Conservation (phyloP, 139 green algal genomes). For the Desmodesmus armatus region DNA sequence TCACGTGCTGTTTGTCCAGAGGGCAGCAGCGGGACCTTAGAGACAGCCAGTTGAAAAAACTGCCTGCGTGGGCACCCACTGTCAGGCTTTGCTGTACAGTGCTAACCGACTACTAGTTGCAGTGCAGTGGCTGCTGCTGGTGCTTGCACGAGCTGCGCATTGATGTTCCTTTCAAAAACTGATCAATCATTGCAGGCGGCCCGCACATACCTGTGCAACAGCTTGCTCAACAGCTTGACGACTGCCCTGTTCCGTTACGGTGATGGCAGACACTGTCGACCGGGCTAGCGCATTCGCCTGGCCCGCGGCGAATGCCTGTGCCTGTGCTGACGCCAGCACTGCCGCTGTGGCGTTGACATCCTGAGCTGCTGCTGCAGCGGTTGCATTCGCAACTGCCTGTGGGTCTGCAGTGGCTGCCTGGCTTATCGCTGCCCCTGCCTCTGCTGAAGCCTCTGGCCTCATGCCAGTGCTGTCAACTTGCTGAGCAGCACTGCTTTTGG, state of each 20-base stretch:
- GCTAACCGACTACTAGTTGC: too few species aligned
- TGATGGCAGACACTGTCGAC: constrained; percentile 26
- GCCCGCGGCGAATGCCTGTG: constrained; percentile 8
- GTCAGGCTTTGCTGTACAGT: too few species aligned
- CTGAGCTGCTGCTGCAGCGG: constrained; percentile 10
- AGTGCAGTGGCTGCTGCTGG: too few species aligned
- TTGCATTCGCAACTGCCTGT: constrained; percentile 14
- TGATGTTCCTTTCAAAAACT: too few species aligned
- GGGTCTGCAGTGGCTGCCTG: not conserved
- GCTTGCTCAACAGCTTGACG: not conserved
- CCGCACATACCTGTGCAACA: constrained; percentile 27
- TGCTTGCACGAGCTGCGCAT: too few species aligned
- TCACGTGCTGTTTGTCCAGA: too few species aligned
- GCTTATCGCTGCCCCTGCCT: too few species aligned
- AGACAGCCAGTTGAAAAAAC: too few species aligned
- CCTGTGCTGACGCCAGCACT: constrained; percentile 25
- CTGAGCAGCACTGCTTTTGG: not conserved
- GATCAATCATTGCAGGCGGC: too few species aligned
- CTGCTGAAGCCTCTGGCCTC: not conserved
- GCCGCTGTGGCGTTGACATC: not conserved
- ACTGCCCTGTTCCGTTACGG: not conserved
- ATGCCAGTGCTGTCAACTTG: not conserved
- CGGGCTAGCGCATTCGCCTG: not conserved
- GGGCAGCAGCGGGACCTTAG: too few species aligned
- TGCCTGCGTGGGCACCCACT: too few species aligned